Evolutionary conservation across 495 filamentous ascomycete genomes (phyloP).

Genomic region (Penicillium pulvis): DNA sequence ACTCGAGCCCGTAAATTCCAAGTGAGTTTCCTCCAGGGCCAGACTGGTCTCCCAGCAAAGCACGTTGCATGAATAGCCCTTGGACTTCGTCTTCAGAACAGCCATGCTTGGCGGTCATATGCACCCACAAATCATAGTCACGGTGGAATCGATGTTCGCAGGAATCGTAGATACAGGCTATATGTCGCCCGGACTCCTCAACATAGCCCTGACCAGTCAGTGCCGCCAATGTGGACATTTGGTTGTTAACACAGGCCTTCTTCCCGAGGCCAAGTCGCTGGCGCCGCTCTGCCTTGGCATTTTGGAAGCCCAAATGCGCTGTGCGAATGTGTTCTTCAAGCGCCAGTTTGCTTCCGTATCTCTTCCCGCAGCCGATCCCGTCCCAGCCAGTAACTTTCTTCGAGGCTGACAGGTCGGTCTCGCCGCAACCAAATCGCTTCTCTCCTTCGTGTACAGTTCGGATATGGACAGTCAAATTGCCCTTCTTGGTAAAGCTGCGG

Average conservation of each 20-base stretch:
- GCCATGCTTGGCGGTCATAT: conserved; percentile 59
- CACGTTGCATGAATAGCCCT: conserved; percentile 46
- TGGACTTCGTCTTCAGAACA: conserved; percentile 53
- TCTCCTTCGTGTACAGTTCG: conserved; percentile 71
- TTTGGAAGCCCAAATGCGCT: conserved; percentile 63
- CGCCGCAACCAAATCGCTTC: conserved; percentile 71
- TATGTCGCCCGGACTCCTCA: conserved; percentile 52
- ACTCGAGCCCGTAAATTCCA: conserved; percentile 49
- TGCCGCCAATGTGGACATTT: conserved; percentile 40
- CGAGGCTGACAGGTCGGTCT: conserved; percentile 57
- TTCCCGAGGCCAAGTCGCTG: conserved; percentile 38
- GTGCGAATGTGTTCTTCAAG: conserved; percentile 82
- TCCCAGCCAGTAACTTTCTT: conserved; percentile 67
- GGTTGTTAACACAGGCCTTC: conserved; percentile 16
- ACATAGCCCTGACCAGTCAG: conserved; percentile 64
- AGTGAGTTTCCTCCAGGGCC: conserved; percentile 34
- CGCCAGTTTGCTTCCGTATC: conserved; percentile 68
- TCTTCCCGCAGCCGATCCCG: conserved; percentile 66
- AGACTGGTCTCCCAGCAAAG: conserved; percentile 36
- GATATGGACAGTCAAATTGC: conserved; percentile 79
- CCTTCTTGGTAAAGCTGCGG: conserved; percentile 72
- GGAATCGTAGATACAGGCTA: conserved; percentile 54
- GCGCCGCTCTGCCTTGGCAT: conserved; percentile 46
- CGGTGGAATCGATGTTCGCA: conserved; percentile 66
- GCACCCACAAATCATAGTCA: conserved; percentile 66